Evolutionary conservation across 176 grass and related monocot species (phyloP), one percentile per base, ranked within the genome.

Genomic region (Carex scoparia): DNA sequence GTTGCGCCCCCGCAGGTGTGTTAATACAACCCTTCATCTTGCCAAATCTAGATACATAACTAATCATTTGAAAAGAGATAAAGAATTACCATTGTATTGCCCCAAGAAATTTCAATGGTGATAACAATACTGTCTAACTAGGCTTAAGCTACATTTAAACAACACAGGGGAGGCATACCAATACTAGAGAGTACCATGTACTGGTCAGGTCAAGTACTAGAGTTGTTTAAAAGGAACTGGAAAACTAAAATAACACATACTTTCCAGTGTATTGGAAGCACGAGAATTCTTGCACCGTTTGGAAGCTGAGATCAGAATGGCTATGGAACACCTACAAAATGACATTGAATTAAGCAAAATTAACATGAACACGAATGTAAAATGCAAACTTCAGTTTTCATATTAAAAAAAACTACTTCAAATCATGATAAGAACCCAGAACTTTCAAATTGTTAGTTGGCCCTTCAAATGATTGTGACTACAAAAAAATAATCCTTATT

Each of bases 221-320:
- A 75, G 19, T 75, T 46, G n/a, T 12, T 54, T 30, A 10, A 8
- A 75, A 75, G 10, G 23, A 54, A 32, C 71, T 75, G 11, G 19
- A 57, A 16, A 79, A 35, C 28, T 35, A 79, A 53, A 46, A 63
- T 5, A 33, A 53, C 23, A 7, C 84, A 58, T 90, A 98, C 93
- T 86, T 92, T 93, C 88, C 91, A 93, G 77, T 76, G 87, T 95
- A 98, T 58, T 78, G 35, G 74, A 98, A 95, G 87, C 95, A 98
- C 27, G 54, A 1, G 71, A 89, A 95, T 60, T 95, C 90, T 90
- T 95, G 77, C 81, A 68, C 7, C 33, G 31, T 92, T 44, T 13
- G 84, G 23, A 92, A 75, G 65, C 19, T 53, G 55, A 95, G 70
- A 85, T 89, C 87, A 85, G 60, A 84, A 83, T 89, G 63, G 30